A percentile compares a stretch with the other conserved stretches of the same genome.
Conservation (phyloP, 2,329 filamentous ascomycete genomes). For the Diaporthe australafricana region DNA sequence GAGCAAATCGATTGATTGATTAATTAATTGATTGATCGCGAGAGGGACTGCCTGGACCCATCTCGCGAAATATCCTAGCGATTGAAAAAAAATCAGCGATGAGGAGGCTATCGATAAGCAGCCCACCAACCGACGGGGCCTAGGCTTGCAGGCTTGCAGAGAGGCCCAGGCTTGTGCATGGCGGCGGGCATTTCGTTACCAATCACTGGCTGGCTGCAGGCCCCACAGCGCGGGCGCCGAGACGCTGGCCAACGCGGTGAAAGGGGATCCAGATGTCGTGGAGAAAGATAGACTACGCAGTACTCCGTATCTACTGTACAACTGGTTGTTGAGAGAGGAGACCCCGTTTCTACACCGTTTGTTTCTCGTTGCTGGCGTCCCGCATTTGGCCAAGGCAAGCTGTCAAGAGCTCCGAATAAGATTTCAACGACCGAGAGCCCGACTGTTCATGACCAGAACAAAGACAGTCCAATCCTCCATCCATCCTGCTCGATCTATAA, state of each 20-base stretch:
- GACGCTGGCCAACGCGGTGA: conserved; percentile 34
- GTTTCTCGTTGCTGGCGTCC: conserved; percentile 27
- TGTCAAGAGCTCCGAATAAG: conserved; percentile 30
- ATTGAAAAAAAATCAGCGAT: conserved; percentile 34
- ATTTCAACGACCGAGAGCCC: conserved; percentile 23
- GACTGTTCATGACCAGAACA: conserved; percentile 1
- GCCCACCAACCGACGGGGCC: neutral
- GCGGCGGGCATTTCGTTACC: conserved; percentile 26
- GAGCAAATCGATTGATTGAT: conserved; percentile 9
- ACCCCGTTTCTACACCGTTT: conserved; percentile 34
- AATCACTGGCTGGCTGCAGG: conserved; percentile 13
- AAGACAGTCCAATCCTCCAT: conserved; percentile 16
- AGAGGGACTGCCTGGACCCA: conserved; percentile 1
- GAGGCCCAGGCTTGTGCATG: conserved; percentile 12
- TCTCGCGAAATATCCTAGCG: neutral
- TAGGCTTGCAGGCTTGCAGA: conserved; percentile 20
- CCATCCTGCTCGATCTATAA: neutral
- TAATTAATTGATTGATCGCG: neutral
- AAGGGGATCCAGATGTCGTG: conserved; percentile 31
- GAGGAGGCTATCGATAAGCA: conserved; percentile 33
- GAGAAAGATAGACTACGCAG: conserved; percentile 26
- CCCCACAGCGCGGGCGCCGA: conserved; percentile 29
- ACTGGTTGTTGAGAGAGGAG: conserved; percentile 21
- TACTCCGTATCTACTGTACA: conserved; percentile 26
- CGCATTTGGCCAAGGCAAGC: conserved; percentile 30